Conservation (phyloP, 106 monocot genomes). For the Dioscorea dumetorum region DNA sequence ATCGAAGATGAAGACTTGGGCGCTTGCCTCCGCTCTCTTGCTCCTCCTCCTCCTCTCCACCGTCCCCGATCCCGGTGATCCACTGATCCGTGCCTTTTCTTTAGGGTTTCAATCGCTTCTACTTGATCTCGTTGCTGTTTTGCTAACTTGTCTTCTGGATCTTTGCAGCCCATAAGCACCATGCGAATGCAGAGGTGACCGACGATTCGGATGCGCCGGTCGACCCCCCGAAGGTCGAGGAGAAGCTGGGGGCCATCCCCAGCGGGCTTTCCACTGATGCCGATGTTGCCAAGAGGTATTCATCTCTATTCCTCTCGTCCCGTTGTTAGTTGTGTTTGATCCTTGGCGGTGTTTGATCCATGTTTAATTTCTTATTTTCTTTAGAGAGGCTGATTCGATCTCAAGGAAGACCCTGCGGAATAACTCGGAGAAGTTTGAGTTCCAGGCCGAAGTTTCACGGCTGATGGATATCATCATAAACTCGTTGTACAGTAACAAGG, state of each 20-base stretch:
- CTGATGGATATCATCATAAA: slow-evolving; percentile 86
- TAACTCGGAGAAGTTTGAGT: slow-evolving; percentile 72
- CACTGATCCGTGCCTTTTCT: background rate
- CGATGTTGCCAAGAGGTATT: slow-evolving; percentile 82
- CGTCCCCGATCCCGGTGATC: slow-evolving; percentile 48
- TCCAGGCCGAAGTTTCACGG: slow-evolving; percentile 80
- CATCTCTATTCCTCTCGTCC: background rate
- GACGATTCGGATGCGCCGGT: slow-evolving; percentile 41
- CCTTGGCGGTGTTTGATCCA: background rate
- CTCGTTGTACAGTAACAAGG: slow-evolving; percentile 86
- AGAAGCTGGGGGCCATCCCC: slow-evolving; percentile 84
- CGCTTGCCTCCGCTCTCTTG: slow-evolving; percentile 42
- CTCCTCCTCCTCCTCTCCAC: slow-evolving; percentile 45
- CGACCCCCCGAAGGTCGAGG: slow-evolving; percentile 93
- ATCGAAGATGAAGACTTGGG: slow-evolving; percentile 51
- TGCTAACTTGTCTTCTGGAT: slow-evolving; percentile 3
- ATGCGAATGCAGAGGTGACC: slow-evolving; percentile 68
- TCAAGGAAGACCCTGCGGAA: slow-evolving; percentile 48
- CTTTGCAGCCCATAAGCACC: slow-evolving; percentile 46
- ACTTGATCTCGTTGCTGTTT: background rate
- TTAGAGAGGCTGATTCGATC: slow-evolving; percentile 72
- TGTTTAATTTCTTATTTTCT: background rate
- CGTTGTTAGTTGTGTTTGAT: background rate
- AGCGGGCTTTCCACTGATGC: slow-evolving; percentile 84
- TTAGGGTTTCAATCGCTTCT: background rate